A percentile compares a stretch with the other conserved stretches of the same genome.
Conservation (phyloP, 805 yeast genomes). For the Candida ovalis region DNA sequence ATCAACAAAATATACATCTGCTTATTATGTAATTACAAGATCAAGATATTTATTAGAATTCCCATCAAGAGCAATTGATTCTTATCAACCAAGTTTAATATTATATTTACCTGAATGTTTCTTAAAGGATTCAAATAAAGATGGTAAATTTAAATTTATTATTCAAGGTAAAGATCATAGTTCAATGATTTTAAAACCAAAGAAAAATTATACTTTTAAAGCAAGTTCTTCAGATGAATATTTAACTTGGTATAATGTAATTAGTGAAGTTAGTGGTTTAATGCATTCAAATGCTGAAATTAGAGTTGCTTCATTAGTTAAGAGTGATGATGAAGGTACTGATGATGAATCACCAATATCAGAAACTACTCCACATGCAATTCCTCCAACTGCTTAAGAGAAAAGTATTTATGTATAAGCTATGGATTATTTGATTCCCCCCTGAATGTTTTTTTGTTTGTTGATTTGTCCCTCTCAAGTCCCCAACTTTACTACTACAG, state of each 20-base stretch:
- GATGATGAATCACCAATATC: constrained; percentile 1
- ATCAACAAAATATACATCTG: constrained; percentile 38
- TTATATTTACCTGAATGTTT: constrained; percentile 45
- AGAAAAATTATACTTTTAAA: constrained; percentile 35
- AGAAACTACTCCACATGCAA: not conserved
- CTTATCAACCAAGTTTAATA: constrained; percentile 40
- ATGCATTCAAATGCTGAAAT: constrained; percentile 13
- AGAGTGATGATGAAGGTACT: constrained; percentile 4
- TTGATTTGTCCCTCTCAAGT: too few relatives aligned
- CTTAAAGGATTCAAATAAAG: constrained; percentile 28
- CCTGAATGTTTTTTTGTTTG: too few relatives aligned
- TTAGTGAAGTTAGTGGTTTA: constrained; percentile 29
- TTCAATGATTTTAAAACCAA: constrained; percentile 22
- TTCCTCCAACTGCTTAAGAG: not conserved
- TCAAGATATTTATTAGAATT: constrained; percentile 43
- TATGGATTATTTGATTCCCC: too few relatives aligned
- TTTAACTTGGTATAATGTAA: constrained; percentile 41
- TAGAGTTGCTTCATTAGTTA: not conserved
- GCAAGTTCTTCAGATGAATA: constrained; percentile 43
- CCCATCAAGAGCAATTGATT: constrained; percentile 41
- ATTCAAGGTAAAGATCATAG: constrained; percentile 43
- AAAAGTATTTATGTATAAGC: not conserved
- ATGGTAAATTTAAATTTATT: constrained; percentile 37
- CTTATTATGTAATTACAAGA: constrained; percentile 46
- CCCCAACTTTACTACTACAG: too few relatives aligned